Conservation (phyloP, 257 asterid genomes). For the Solanum sejunctum region DNA sequence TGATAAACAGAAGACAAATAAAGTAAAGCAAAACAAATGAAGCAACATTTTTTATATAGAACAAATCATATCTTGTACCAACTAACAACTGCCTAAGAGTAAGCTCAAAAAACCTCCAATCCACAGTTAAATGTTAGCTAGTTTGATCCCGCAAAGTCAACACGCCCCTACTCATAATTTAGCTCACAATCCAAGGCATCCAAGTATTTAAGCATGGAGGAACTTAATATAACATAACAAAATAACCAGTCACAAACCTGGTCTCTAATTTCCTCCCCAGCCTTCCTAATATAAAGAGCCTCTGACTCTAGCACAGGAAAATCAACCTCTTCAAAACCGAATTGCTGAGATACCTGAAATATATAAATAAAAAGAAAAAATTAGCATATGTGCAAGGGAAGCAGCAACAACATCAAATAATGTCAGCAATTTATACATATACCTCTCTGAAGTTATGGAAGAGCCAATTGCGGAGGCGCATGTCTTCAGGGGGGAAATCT, state of each 20-base stretch:
- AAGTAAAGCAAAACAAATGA: not conserved
- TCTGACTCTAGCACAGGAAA: constrained; percentile 93
- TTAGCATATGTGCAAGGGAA: not conserved
- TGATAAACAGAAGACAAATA: not conserved
- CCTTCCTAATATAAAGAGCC: constrained; percentile 84
- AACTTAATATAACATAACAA: not conserved
- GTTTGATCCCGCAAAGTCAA: not conserved
- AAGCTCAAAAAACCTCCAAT: not conserved
- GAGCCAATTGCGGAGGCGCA: constrained; percentile 95
- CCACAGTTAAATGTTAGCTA: not conserved
- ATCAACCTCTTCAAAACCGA: constrained; percentile 92
- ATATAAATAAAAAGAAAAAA: not conserved
- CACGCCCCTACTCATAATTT: not conserved
- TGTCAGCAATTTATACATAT: not conserved
- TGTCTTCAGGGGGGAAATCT: constrained; percentile 93
- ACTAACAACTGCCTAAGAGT: not conserved
- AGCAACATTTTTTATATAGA: not conserved
- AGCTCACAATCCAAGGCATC: not conserved
- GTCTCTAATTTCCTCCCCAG: constrained; percentile 95
- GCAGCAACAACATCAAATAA: not conserved
- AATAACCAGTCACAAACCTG: constrained; percentile 39
- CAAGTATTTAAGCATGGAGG: not conserved
- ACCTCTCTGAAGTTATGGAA: constrained; percentile 84
- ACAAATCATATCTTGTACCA: not conserved
- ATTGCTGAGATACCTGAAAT: constrained; percentile 57